A percentile compares a stretch with the other conserved stretches of the same genome.
phyloP scores from a whole-genome alignment of 305 asterid species.

The Rubia peregrina region DNA sequence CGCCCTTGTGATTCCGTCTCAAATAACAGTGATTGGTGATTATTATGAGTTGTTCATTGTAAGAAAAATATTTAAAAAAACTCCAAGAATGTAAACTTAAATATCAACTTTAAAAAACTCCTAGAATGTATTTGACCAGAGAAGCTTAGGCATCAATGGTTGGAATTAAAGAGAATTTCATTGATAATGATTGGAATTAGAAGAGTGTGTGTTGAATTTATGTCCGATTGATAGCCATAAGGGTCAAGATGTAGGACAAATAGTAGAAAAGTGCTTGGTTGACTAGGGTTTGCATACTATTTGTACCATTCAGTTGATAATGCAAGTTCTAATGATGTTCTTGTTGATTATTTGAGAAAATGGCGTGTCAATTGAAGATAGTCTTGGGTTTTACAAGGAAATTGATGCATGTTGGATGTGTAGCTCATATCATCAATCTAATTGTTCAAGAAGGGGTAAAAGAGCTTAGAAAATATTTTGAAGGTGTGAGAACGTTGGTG shows the following conservation, averaged over 20 bases:
- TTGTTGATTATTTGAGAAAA: background rate
- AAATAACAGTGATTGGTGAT: background rate
- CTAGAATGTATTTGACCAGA: too few species aligned
- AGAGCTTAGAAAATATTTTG: background rate
- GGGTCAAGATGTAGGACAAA: background rate
- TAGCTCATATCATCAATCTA: slow-evolving; percentile 13
- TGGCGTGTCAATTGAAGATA: background rate
- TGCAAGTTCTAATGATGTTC: background rate
- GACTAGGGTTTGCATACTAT: slow-evolving; percentile 14
- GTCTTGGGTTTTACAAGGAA: slow-evolving; percentile 2
- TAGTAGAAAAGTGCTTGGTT: background rate
- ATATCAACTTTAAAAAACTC: background rate
- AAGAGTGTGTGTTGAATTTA: slow-evolving; percentile 9
- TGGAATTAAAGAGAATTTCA: background rate
- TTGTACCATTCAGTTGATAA: background rate
- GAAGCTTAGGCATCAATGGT: too few species aligned
- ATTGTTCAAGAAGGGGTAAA: slow-evolving; percentile 12
- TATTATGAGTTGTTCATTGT: background rate
- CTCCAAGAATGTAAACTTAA: background rate
- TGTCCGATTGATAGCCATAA: slow-evolving; percentile 1
- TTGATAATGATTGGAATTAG: background rate
- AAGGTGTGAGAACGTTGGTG: background rate
- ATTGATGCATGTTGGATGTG: slow-evolving; percentile 13
- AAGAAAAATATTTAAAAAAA: too few species aligned
- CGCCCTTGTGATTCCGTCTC: background rate